Evolutionary conservation across 1,284 basidiomycete genomes (phyloP).

Genomic region (Rhodotorula sp.): DNA sequence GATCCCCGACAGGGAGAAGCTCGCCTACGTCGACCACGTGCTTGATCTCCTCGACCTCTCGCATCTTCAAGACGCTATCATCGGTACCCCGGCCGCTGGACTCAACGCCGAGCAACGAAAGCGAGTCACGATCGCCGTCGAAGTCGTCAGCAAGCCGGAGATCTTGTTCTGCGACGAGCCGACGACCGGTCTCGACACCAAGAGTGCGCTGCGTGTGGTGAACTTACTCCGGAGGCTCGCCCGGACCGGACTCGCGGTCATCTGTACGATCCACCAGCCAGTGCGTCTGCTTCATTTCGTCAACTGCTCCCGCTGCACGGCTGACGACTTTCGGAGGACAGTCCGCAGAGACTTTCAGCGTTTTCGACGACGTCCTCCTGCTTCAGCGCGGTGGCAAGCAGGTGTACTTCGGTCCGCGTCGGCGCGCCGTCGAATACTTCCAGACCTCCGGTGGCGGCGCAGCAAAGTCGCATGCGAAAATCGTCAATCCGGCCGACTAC

Average conservation of each 20-base stretch:
- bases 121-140: slow-evolving; percentile 62
- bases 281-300: slow-evolving; percentile 29
- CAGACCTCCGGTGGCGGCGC: slow-evolving; percentile 33
- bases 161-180: slow-evolving; percentile 50
- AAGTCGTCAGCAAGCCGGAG: slow-evolving; percentile 55
- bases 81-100: slow-evolving; percentile 56
- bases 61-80: slow-evolving; percentile 56
- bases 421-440: slow-evolving; percentile 74
- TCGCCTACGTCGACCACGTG: slow-evolving; percentile 57
- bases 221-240: slow-evolving; percentile 48
- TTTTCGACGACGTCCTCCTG: slow-evolving; percentile 59
- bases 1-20: slow-evolving; percentile 55
- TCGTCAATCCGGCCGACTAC: slow-evolving; percentile 44
- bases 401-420: slow-evolving; percentile 60
- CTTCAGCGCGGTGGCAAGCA: slow-evolving; percentile 53
- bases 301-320: rapidly evolving
- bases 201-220: slow-evolving; percentile 40
- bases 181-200: slow-evolving; percentile 40
- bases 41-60: slow-evolving; percentile 57
- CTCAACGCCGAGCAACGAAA: slow-evolving; percentile 59
- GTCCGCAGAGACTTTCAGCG: slow-evolving; percentile 53
- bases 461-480: not conserved
- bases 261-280: slow-evolving; percentile 52
- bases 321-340: not conserved
- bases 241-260: slow-evolving; percentile 43